A percentile compares a stretch with the other conserved stretches of the same genome.
phyloP scores from a whole-genome alignment of 306 rosid species.

The Cicer bijugum region DNA sequence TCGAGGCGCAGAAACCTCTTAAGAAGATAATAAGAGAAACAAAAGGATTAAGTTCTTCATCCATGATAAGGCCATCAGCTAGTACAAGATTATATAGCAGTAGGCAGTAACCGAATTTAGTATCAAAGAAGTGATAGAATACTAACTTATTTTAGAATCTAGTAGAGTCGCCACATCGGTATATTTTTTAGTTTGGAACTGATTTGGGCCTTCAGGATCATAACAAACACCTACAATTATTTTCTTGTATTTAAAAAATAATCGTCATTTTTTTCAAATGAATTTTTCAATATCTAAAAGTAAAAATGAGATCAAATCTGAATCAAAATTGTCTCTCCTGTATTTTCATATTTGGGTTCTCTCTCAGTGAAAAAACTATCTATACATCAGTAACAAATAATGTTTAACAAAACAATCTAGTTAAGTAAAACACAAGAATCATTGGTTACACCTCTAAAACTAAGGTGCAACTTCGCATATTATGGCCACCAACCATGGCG shows the following conservation, averaged over 20 bases:
- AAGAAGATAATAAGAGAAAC: too few relatives aligned
- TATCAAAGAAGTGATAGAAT: too few relatives aligned
- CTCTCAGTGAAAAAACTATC: background rate
- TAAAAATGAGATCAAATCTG: slow-evolving; percentile 6
- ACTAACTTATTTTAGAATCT: too few relatives aligned
- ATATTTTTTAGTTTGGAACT: too few relatives aligned
- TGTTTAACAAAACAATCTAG: background rate
- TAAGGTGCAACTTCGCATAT: slow-evolving; percentile 36
- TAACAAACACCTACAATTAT: too few relatives aligned
- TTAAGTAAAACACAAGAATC: slow-evolving; percentile 14
- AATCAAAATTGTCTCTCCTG: slow-evolving; percentile 42
- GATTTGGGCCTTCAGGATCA: too few relatives aligned
- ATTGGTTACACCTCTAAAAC: slow-evolving; percentile 28
- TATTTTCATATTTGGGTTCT: slow-evolving; percentile 23
- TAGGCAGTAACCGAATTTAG: too few relatives aligned
- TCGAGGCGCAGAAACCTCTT: too few relatives aligned
- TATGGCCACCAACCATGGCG: slow-evolving; percentile 15
- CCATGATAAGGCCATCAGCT: too few relatives aligned
- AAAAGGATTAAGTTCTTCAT: too few relatives aligned
- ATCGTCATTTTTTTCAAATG: background rate
- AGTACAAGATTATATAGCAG: too few relatives aligned
- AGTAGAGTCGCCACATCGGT: too few relatives aligned
- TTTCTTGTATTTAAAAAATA: background rate
- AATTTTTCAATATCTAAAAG: background rate
- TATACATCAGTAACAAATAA: slow-evolving; percentile 34